phyloP scores from a whole-genome alignment of 768 basidiomycete genomes.

The Trametes maxima region DNA sequence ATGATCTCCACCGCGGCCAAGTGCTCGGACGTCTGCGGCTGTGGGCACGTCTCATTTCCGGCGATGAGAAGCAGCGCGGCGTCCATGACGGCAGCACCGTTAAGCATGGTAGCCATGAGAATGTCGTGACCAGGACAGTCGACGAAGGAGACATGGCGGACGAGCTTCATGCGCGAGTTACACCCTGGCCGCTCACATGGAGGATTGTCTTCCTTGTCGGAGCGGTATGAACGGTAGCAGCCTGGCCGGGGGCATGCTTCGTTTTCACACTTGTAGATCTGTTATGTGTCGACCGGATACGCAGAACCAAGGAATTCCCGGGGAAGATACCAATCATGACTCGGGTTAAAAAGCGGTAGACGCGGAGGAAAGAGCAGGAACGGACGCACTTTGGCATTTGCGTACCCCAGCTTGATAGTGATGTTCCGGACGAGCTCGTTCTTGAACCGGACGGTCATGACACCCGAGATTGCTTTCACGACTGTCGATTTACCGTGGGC shows the following conservation, averaged over 20 bases:
- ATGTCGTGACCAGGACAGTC: constrained; percentile 98
- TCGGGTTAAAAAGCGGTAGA: background rate
- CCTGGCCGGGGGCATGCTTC: constrained; percentile 90
- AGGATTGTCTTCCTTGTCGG: constrained; percentile 92
- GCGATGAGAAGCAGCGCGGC: constrained; percentile 94
- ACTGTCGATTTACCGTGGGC: constrained; percentile 97
- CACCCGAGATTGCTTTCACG: constrained; percentile 98
- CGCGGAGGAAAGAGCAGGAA: background rate
- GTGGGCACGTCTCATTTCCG: constrained; percentile 98
- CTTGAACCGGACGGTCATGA: constrained; percentile 98
- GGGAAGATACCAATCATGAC: background rate
- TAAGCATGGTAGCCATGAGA: constrained; percentile 99
- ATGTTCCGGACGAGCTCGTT: constrained; percentile 99
- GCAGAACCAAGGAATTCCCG: background rate
- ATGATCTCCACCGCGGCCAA: constrained; percentile 99
- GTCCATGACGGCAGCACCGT: constrained; percentile 99
- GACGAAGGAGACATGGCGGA: constrained; percentile 98
- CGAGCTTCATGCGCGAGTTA: constrained; percentile 83
- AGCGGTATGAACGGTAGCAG: constrained; percentile 91
- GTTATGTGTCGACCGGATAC: background rate
- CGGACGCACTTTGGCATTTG: constrained; percentile 88
- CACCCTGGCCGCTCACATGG: constrained; percentile 94
- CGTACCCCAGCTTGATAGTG: constrained; percentile 98
- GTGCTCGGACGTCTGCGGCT: constrained; percentile 99
- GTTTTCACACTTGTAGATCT: constrained; percentile 99